Conservation (phyloP, 305 asterid genomes). For the Fraxinus paxiana region DNA sequence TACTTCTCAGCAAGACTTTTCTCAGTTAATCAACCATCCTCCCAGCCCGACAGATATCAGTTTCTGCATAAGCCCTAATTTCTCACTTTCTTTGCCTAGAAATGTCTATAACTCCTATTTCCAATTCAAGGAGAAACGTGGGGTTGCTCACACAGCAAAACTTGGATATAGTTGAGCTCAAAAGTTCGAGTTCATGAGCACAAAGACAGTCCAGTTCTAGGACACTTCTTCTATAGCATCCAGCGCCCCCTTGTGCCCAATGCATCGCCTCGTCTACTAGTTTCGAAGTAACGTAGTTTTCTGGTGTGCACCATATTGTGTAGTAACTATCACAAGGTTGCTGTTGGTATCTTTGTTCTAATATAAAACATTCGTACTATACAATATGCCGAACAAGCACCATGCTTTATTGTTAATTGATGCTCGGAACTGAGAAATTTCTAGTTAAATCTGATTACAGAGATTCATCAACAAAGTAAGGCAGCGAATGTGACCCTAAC, state of each 20-base stretch:
- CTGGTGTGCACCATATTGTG: background rate
- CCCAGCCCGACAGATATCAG: background rate
- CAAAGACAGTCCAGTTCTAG: background rate
- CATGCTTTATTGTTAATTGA: background rate
- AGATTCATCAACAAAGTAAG: background rate
- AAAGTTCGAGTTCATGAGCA: background rate
- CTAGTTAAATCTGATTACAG: background rate
- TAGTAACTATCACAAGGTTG: background rate
- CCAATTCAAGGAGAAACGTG: background rate
- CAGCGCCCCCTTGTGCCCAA: background rate
- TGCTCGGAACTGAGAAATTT: background rate
- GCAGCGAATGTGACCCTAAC: background rate
- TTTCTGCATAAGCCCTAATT: background rate
- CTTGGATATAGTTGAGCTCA: background rate
- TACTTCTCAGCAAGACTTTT: background rate
- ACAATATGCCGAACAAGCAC: background rate
- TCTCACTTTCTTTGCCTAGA: background rate
- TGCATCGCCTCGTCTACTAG: background rate
- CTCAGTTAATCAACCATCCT: background rate
- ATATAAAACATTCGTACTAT: background rate
- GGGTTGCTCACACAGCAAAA: background rate
- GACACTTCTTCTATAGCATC: background rate
- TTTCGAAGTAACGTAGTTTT: background rate
- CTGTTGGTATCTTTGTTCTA: background rate
- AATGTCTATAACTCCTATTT: background rate